These are phyloP conservation scores for Bipolaris bicolor DNA, from an alignment of 2,329 filamentous ascomycete species.

Conservation along the genomic window DNA sequence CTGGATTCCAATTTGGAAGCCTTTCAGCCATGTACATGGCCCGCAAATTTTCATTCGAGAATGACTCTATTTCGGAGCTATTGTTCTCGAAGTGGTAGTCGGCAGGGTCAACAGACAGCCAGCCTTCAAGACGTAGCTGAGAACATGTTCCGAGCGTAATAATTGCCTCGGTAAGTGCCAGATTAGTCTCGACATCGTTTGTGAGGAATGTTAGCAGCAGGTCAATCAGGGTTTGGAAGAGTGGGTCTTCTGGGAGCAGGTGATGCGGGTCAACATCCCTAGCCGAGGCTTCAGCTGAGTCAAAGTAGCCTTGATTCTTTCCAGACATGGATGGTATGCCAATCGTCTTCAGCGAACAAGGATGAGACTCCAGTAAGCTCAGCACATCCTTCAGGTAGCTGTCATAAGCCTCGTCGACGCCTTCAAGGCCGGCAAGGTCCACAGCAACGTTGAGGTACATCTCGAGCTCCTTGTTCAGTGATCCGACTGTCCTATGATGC, in stretches of 20 bases:
- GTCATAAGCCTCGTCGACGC: conserved; percentile 76
- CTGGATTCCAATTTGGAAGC: conserved; percentile 45
- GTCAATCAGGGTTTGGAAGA: conserved; percentile 58
- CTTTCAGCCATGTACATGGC: conserved; percentile 46
- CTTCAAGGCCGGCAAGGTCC: conserved; percentile 70
- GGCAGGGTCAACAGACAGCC: conserved; percentile 76
- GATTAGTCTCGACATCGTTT: conserved; percentile 89
- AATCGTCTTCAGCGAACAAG: conserved; percentile 73
- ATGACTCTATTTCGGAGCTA: conserved; percentile 29
- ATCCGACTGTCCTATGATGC: conserved; percentile 70
- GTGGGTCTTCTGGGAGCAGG: conserved; percentile 66
- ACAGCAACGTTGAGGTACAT: conserved; percentile 72
- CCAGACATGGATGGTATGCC: conserved; percentile 66
- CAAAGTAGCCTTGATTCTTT: conserved; percentile 59
- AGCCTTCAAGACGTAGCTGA: conserved; percentile 85
- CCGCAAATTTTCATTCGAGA: conserved; percentile 38
- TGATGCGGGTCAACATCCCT: conserved; percentile 66
- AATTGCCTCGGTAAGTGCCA: conserved; percentile 83
- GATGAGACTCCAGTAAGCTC: conserved; percentile 71
- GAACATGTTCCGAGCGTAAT: conserved; percentile 84
- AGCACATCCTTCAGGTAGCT: conserved; percentile 74
- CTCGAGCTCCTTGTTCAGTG: conserved; percentile 76
- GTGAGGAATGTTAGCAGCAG: conserved; percentile 82
- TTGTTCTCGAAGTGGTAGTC: conserved; percentile 46
- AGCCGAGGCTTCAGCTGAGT: conserved; percentile 56